phyloP scores from a whole-genome alignment of 2,329 filamentous ascomycete species.

The Penicillium sp. region DNA sequence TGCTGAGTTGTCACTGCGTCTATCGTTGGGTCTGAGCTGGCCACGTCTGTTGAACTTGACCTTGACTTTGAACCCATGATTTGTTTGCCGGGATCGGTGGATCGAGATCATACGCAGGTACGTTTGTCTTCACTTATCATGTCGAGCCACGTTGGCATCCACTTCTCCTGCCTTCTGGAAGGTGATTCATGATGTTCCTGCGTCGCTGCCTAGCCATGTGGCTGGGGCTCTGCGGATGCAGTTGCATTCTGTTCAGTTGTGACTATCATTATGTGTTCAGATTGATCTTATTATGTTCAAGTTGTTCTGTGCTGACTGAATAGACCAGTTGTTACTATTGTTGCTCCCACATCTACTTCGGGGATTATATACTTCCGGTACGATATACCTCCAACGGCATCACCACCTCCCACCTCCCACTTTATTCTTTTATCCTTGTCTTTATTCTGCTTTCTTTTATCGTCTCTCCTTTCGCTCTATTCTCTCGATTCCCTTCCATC shows the following conservation, averaged over 20 bases:
- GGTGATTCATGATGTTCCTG: constrained; percentile 4
- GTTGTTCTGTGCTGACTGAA: too few species aligned
- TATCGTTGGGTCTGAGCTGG: not conserved
- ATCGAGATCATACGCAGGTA: constrained; percentile 25
- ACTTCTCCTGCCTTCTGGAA: not conserved
- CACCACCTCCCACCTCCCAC: not conserved
- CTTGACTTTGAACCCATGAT: constrained; percentile 22
- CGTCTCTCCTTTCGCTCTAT: not conserved
- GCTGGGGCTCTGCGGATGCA: constrained; percentile 14
- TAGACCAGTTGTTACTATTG: too few species aligned
- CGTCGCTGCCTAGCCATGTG: not conserved
- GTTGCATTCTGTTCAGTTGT: not conserved
- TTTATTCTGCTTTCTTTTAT: not conserved
- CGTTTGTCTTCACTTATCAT: constrained; percentile 10
- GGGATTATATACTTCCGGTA: not conserved
- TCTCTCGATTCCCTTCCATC: not conserved
- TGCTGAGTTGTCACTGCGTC: constrained; percentile 30
- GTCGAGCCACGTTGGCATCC: constrained; percentile 5
- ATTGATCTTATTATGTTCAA: too few species aligned
- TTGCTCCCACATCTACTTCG: not conserved
- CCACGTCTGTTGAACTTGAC: too few species aligned
- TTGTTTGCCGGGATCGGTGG: constrained; percentile 22
- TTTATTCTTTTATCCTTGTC: not conserved
- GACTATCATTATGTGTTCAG: too few species aligned
- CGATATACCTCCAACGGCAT: not conserved